phyloP scores from a whole-genome alignment of 164 flowering plant genomes.

The Litsea cubeba region DNA sequence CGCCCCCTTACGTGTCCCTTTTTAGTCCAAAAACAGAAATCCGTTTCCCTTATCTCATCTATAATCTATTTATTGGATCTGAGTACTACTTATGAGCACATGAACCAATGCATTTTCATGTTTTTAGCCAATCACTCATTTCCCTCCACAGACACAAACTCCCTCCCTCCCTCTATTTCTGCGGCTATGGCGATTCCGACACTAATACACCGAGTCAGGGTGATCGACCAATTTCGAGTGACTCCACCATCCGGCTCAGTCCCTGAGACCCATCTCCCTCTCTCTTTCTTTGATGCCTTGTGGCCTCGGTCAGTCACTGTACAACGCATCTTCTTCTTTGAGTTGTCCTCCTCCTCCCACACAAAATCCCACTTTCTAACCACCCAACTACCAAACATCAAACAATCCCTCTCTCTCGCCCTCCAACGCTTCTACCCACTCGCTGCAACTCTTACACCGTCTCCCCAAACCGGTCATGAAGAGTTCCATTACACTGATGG shows the following conservation, averaged over 20 bases:
- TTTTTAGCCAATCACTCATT: too few relatives aligned
- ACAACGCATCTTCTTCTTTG: slow-evolving; percentile 14
- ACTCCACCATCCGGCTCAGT: slow-evolving; percentile 11
- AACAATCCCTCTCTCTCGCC: slow-evolving; percentile 33
- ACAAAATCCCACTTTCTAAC: not conserved
- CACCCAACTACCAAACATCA: slow-evolving; percentile 22
- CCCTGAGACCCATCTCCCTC: slow-evolving; percentile 3
- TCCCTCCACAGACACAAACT: too few relatives aligned
- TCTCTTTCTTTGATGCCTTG: slow-evolving; percentile 14
- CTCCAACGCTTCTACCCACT: slow-evolving; percentile 36
- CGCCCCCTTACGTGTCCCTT: too few relatives aligned
- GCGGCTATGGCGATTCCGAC: too few relatives aligned
- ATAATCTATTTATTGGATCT: too few relatives aligned
- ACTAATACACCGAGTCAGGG: not conserved
- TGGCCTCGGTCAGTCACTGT: not conserved
- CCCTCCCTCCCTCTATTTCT: too few relatives aligned
- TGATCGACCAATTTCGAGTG: not conserved
- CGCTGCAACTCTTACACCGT: slow-evolving; percentile 24
- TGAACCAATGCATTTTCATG: too few relatives aligned
- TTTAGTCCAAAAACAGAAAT: too few relatives aligned
- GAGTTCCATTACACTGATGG: slow-evolving; percentile 20
- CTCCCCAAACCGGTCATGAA: slow-evolving; percentile 18
- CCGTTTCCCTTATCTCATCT: too few relatives aligned
- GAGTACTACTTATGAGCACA: too few relatives aligned
- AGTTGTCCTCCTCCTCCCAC: not conserved